Evolutionary conservation across 2,329 filamentous ascomycete species (phyloP), one percentile per base, ranked within the genome.

Genomic region (Nothophoma quercina): DNA sequence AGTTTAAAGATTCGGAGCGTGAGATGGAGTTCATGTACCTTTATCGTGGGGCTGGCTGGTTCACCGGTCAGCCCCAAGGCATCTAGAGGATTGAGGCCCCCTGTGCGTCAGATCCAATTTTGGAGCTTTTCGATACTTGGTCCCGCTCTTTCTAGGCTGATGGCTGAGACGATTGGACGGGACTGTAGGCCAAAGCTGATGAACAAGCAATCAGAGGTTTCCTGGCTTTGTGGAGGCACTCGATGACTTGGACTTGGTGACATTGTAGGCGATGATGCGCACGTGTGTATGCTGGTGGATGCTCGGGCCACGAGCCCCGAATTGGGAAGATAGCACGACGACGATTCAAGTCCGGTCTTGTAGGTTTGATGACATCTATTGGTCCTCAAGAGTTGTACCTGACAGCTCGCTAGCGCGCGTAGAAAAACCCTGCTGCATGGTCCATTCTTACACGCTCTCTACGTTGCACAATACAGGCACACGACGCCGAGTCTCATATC

Each of bases 41-140:
- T 65, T 59, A 63, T 60, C 28, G 51, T 40, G 35, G 41, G 49
- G 48, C 30, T 43, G 32, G 48, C 30, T 38, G 13, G 33, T 61
- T 66, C 40, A 67, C 63, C 63, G 64, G 64, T 65, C 56, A 54
- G 49, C 39, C 54, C 42, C 54, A 34, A 53, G 29, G 40, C 40
- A 38, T 30, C n/a, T 19, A 29, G 29, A 42, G 29, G 18, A 30
- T 34, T 34, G 28, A 55, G 51, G 39, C 46, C 50, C 48, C 48
- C 48, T 18, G 33, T 36, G 42, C 43, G 32, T 47, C 36, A 53
- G 50, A 29, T 39, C 30, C 35, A 40, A 35, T 32, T 36, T 49
- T 40, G 40, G 40, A 12, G 4, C 2, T n/a, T 40, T 50, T 50
- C 45, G 30, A 55, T 55, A 50, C 38, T 45, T 26, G 16, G 13